These are phyloP conservation scores for Aspergillus affinis DNA, from an alignment of 495 filamentous ascomycete genomes.

Conservation along the genomic window DNA sequence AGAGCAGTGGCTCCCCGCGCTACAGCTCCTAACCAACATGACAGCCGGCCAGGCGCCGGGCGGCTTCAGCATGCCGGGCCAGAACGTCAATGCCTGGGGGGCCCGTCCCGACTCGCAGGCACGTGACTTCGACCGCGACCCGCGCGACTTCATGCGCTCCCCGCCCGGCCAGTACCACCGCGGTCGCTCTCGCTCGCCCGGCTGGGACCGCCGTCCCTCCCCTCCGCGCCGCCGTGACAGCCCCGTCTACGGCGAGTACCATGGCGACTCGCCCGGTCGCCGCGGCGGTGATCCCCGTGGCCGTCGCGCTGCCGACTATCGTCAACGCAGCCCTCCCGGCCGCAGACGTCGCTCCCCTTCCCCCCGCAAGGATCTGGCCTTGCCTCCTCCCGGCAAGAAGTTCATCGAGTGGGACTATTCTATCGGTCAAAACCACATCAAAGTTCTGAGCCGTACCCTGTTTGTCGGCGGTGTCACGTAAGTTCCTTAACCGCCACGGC, in stretches of 20 bases:
- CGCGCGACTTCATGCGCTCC: conserved; percentile 55
- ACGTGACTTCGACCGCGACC: conserved; percentile 63
- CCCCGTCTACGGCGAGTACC: conserved; percentile 70
- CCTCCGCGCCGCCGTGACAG: conserved; percentile 64
- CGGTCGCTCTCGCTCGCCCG: conserved; percentile 74
- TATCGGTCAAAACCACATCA: conserved; percentile 74
- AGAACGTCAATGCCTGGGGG: conserved; percentile 39
- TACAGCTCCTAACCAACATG: conserved; percentile 46
- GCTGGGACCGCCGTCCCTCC: conserved; percentile 63
- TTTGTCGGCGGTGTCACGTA: conserved; percentile 96
- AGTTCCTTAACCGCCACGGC: conserved; percentile 33
- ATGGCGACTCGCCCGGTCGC: conserved; percentile 58
- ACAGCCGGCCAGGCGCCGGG: conserved; percentile 31
- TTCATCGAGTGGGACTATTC: conserved; percentile 76
- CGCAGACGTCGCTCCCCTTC: conserved; percentile 63
- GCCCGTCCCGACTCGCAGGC: conserved; percentile 40
- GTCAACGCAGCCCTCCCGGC: conserved; percentile 75
- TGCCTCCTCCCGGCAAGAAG: conserved; percentile 66
- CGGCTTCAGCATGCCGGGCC: conserved; percentile 35
- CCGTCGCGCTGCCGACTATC: conserved; percentile 63
- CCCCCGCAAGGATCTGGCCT: conserved; percentile 51
- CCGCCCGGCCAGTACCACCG: conserved; percentile 58
- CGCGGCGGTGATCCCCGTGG: conserved; percentile 61
- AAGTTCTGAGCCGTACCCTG: conserved; percentile 90
- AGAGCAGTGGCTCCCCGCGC: conserved; percentile 58